Conservation (phyloP, 805 yeast species). For the Candida boleticola region DNA sequence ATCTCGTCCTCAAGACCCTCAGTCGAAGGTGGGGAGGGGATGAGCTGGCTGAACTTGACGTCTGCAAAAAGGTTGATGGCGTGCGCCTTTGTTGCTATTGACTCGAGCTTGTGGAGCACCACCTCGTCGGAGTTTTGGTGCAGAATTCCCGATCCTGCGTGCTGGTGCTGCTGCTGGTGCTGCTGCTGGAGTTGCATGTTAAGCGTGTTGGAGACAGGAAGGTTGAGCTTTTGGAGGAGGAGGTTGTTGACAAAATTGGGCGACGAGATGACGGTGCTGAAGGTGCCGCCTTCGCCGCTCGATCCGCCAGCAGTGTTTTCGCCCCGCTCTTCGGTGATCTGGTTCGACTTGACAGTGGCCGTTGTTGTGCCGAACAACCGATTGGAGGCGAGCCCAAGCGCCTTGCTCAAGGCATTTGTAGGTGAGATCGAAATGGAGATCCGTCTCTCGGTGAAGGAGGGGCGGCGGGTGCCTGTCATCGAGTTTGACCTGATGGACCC, state of each 20-base stretch:
- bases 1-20: slow-evolving; percentile 37
- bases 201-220: slow-evolving; percentile 27
- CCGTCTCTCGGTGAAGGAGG: slow-evolving; percentile 62
- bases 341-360: neutral
- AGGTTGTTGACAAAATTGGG: slow-evolving; percentile 36
- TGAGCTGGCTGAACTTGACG: slow-evolving; percentile 80
- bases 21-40: slow-evolving; percentile 66
- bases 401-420: slow-evolving; percentile 84
- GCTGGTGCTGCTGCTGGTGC: slow-evolving; percentile 20
- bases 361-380: slow-evolving; percentile 51
- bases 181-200: slow-evolving; percentile 12
- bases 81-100: slow-evolving; percentile 84
- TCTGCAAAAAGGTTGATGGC: slow-evolving; percentile 88
- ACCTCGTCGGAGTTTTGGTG: slow-evolving; percentile 29
- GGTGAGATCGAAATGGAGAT: slow-evolving; percentile 73
- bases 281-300: slow-evolving; percentile 7
- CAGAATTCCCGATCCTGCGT: slow-evolving; percentile 6
- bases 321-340: neutral
- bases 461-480: slow-evolving; percentile 53
- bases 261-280: slow-evolving; percentile 21
- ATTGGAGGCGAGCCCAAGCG: slow-evolving; percentile 83
- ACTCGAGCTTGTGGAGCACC: slow-evolving; percentile 54
- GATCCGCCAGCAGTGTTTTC: slow-evolving; percentile 1
- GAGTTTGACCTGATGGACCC: slow-evolving; percentile 46
- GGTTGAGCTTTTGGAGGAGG: slow-evolving; percentile 31